These are phyloP conservation scores for Agrocybe pediades DNA, from an alignment of 768 basidiomycete genomes.

Conservation along the genomic window DNA sequence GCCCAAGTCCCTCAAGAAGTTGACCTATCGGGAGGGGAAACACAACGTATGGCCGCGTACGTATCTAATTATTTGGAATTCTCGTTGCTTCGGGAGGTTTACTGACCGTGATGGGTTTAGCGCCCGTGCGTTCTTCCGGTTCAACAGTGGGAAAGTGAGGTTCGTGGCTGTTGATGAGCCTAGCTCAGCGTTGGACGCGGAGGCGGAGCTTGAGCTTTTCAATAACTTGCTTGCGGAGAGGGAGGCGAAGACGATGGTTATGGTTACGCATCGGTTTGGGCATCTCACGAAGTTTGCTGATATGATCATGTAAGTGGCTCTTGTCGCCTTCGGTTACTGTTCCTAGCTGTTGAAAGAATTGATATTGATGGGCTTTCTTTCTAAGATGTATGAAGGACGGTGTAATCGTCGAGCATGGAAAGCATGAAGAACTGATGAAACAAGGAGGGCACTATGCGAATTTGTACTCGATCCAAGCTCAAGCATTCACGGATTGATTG, in stretches of 20 bases:
- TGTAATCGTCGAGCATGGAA: conserved; percentile 38
- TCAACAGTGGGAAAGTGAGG: conserved; percentile 37
- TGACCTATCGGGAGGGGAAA: conserved; percentile 46
- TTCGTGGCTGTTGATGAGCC: conserved; percentile 63
- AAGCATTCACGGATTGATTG: conserved; percentile 22
- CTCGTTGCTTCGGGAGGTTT: background rate
- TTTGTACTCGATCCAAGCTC: conserved; percentile 41
- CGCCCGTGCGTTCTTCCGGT: conserved; percentile 48
- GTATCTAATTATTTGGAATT: no score
- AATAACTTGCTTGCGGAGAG: conserved; percentile 36
- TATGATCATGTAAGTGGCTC: conserved; percentile 47
- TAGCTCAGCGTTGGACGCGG: conserved; percentile 56
- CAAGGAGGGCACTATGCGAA: conserved; percentile 40
- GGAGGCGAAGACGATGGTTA: conserved; percentile 53
- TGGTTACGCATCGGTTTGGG: conserved; percentile 59
- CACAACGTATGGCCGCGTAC: conserved; percentile 50
- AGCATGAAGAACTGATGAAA: conserved; percentile 40
- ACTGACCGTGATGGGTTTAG: conserved; percentile 18
- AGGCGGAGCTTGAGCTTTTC: conserved; percentile 52
- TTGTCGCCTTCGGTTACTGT: background rate
- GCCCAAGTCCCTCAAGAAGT: conserved; percentile 26
- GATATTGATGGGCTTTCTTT: background rate
- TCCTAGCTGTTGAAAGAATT: background rate
- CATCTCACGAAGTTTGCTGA: conserved; percentile 53
- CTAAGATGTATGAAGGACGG: conserved; percentile 48